A percentile compares a stretch with the other conserved stretches of the same genome.
Conservation (phyloP, 2,329 filamentous ascomycete species). For the Fusarium pininemorale region DNA sequence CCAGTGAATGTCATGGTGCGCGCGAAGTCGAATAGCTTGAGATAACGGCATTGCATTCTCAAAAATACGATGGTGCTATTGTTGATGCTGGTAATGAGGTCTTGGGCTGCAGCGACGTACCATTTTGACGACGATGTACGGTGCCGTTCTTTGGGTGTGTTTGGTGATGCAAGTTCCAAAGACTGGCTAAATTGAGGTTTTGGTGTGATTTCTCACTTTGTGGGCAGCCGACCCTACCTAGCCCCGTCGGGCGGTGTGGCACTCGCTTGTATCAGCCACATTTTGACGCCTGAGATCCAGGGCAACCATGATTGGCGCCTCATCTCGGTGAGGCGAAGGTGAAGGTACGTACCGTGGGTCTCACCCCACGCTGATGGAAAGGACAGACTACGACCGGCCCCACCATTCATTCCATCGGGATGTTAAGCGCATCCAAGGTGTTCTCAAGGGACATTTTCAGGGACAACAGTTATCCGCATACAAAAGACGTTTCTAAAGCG, state of each 20-base stretch:
- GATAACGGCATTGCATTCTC: conserved; percentile 9
- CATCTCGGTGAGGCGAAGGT: conserved; percentile 35
- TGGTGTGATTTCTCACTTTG: conserved; percentile 56
- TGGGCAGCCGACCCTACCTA: conserved; percentile 46
- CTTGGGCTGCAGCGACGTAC: conserved; percentile 48
- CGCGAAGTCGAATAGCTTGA: conserved; percentile 39
- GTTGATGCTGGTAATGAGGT: conserved; percentile 12
- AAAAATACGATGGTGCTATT: conserved; percentile 9
- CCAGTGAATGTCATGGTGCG: conserved; percentile 46
- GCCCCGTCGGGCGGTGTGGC: conserved; percentile 46
- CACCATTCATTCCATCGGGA: conserved; percentile 39
- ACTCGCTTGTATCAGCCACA: conserved; percentile 40
- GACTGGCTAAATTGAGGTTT: conserved; percentile 52
- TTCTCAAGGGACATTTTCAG: conserved; percentile 41
- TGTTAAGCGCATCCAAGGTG: conserved; percentile 44
- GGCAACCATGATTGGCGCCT: conserved; percentile 37
- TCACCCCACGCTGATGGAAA: conserved; percentile 34
- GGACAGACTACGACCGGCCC: conserved; percentile 41
- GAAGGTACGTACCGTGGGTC: conserved; percentile 30
- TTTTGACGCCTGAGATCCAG: conserved; percentile 33
- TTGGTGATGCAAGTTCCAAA: conserved; percentile 54
- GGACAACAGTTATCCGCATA: conserved; percentile 23
- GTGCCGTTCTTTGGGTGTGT: conserved; percentile 54
- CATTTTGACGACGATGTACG: conserved; percentile 60
- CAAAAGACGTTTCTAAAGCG: conserved; percentile 21